These are phyloP conservation scores for Cyclotella sp. DNA, from an alignment of 108 stramenopile species.

Conservation along the genomic window DNA sequence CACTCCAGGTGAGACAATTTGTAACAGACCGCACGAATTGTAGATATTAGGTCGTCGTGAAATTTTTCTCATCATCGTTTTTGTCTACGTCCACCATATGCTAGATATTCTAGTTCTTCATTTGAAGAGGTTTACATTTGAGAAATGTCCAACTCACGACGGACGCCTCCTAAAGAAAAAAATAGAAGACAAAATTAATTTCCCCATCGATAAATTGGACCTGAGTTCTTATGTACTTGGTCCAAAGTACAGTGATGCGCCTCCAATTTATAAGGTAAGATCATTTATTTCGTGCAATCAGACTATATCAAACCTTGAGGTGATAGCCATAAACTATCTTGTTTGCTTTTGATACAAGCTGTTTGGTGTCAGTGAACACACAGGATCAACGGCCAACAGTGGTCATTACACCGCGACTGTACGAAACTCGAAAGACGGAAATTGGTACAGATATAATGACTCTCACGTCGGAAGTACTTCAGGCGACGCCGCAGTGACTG, in stretches of 20 bases:
- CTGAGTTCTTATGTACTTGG: slow-evolving; percentile 72
- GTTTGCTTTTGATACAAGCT: slow-evolving; percentile 26
- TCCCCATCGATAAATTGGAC: slow-evolving; percentile 78
- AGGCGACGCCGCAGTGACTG: slow-evolving; percentile 78
- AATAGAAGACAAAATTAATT: slow-evolving; percentile 75
- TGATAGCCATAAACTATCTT: neutral
- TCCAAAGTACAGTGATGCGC: slow-evolving; percentile 71
- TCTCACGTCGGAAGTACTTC: slow-evolving; percentile 76
- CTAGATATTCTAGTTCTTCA: slow-evolving; percentile 73
- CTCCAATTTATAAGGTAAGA: slow-evolving; percentile 79
- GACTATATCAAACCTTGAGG: neutral
- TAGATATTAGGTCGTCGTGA: neutral
- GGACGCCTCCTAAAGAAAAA: slow-evolving; percentile 67
- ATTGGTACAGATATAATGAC: slow-evolving; percentile 88
- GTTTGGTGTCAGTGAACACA: slow-evolving; percentile 85
- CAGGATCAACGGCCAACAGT: slow-evolving; percentile 77
- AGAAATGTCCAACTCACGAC: slow-evolving; percentile 64
- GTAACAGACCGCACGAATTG: neutral
- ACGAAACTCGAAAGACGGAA: slow-evolving; percentile 75
- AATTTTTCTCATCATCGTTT: neutral
- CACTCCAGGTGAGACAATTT: slow-evolving; percentile 50
- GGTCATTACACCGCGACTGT: slow-evolving; percentile 92
- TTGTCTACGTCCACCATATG: neutral
- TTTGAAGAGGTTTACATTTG: slow-evolving; percentile 84
- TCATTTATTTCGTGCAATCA: neutral